Evolutionary conservation across 352 stramenopile genomes (phyloP).

Genomic region (Phytophthora parvispora): DNA sequence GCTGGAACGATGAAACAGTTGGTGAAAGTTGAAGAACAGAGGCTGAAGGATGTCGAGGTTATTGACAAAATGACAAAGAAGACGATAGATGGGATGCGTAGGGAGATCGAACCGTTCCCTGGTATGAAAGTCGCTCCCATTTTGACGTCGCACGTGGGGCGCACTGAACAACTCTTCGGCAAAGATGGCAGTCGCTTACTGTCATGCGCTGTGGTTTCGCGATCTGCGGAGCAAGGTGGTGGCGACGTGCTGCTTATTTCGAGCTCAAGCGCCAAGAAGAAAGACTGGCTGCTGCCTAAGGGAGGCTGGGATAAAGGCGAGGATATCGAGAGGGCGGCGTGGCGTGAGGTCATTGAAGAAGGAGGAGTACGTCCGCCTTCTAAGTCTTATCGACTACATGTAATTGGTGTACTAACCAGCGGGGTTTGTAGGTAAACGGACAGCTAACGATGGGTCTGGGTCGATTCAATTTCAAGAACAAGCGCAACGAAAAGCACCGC

Average conservation of each 20-base stretch:
- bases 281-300: background rate
- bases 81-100: background rate
- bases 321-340: background rate
- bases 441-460: background rate
- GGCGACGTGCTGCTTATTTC: background rate
- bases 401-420: background rate
- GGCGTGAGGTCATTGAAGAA: slow-evolving; percentile 5
- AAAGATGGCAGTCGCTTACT: background rate
- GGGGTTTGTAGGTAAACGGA: background rate
- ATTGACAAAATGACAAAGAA: slow-evolving; percentile 1
- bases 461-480: background rate
- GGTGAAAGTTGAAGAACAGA: background rate
- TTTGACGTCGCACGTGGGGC: background rate
- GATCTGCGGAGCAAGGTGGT: background rate
- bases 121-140: slow-evolving; percentile 1
- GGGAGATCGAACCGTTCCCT: background rate
- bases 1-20: background rate
- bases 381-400: background rate
- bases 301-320: slow-evolving; percentile 3
- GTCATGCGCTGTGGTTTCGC: background rate
- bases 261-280: background rate
- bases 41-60: background rate
- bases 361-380: background rate
- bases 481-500: background rate
- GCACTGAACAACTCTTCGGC: background rate